Conservation (phyloP, 352 stramenopile genomes). For the Thalassiosira exigua region DNA sequence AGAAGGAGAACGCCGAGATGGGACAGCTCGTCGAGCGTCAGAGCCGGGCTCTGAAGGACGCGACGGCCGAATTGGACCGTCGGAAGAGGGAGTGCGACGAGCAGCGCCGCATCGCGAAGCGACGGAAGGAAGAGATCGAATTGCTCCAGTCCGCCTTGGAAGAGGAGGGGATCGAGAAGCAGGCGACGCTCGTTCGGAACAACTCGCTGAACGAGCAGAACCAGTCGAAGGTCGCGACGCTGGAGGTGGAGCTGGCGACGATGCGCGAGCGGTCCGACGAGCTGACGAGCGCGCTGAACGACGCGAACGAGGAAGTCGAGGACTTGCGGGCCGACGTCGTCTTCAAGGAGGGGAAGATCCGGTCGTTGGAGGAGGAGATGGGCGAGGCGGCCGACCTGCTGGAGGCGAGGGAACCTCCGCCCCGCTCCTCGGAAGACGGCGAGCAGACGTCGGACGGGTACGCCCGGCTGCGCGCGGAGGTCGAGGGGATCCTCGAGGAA, state of each 20-base stretch:
- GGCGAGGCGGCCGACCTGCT: slow-evolving; percentile 30
- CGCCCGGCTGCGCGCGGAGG: slow-evolving; percentile 41
- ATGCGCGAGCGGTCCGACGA: slow-evolving; percentile 45
- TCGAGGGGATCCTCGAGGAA: slow-evolving; percentile 44
- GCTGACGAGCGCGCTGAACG: slow-evolving; percentile 26
- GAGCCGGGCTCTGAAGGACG: slow-evolving; percentile 36
- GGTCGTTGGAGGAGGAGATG: slow-evolving; percentile 48
- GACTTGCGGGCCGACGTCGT: slow-evolving; percentile 39
- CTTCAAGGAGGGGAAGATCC: slow-evolving; percentile 39
- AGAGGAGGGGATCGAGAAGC: slow-evolving; percentile 13
- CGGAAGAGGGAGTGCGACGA: slow-evolving; percentile 33
- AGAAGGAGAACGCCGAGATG: slow-evolving; percentile 50
- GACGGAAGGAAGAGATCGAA: slow-evolving; percentile 31
- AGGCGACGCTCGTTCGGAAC: not conserved
- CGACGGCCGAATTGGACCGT: slow-evolving; percentile 33
- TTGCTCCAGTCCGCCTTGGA: slow-evolving; percentile 8
- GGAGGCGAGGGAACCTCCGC: not conserved
- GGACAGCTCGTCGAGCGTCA: slow-evolving; percentile 44
- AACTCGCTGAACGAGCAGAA: slow-evolving; percentile 2
- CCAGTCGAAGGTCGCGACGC: slow-evolving; percentile 18
- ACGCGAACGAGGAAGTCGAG: slow-evolving; percentile 46
- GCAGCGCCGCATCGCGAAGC: slow-evolving; percentile 8
- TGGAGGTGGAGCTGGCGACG: slow-evolving; percentile 41
- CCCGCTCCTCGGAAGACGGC: not conserved
- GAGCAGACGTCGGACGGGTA: slow-evolving; percentile 22